Conservation (phyloP, 2,329 filamentous ascomycete genomes). For the Aspergillus quadricinctus region DNA sequence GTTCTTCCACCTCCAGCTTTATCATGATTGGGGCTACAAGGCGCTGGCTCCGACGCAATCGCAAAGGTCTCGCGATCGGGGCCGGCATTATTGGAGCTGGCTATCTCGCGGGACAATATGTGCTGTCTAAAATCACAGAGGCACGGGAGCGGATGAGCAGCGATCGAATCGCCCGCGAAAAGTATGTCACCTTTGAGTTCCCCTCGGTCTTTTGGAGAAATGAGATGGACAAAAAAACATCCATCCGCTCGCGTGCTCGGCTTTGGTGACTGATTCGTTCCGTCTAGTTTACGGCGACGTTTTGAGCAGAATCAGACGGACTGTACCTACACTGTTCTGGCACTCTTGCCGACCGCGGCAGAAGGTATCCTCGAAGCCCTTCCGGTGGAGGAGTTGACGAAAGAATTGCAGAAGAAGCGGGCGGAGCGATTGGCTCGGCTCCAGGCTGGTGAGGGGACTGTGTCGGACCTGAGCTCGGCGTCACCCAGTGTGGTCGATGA, state of each 20-base stretch:
- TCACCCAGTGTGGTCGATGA: conserved; percentile 73
- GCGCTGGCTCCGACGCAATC: conserved; percentile 89
- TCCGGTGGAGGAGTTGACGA: conserved; percentile 86
- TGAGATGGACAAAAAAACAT: background rate
- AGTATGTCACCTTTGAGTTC: conserved; percentile 54
- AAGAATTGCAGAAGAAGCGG: conserved; percentile 92
- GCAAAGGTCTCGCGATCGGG: conserved; percentile 82
- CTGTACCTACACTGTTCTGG: conserved; percentile 96
- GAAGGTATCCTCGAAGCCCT: conserved; percentile 83
- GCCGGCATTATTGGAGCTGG: conserved; percentile 82
- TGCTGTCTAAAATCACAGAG: conserved; percentile 84
- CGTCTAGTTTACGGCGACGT: conserved; percentile 73
- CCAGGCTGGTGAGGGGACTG: conserved; percentile 51
- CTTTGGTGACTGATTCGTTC: background rate
- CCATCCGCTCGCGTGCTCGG: conserved; percentile 10
- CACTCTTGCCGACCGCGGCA: conserved; percentile 84
- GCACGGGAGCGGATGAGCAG: conserved; percentile 94
- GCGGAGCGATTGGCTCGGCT: conserved; percentile 63
- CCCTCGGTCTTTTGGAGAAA: conserved; percentile 1
- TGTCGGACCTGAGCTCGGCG: conserved; percentile 54
- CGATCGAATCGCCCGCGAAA: conserved; percentile 93
- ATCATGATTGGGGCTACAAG: conserved; percentile 68
- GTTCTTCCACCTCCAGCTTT: conserved; percentile 8
- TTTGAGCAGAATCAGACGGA: conserved; percentile 99
- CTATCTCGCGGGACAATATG: conserved; percentile 90